A percentile compares a stretch with the other conserved stretches of the same genome.
Conservation (phyloP, 495 filamentous ascomycete species). For the Penicillium longicatenatum region DNA sequence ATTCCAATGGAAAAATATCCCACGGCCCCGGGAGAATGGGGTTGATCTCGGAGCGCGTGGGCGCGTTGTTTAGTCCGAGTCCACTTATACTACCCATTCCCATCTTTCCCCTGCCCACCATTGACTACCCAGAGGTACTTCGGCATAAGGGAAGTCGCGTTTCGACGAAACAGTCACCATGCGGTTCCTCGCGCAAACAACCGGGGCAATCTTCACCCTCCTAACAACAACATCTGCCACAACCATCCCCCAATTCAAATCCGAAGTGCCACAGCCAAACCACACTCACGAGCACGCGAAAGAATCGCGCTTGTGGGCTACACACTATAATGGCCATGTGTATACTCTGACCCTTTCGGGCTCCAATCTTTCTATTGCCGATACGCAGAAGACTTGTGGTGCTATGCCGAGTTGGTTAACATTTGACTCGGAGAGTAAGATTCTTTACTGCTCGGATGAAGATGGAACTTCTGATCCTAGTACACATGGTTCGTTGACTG, state of each 20-base stretch:
- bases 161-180: neutral
- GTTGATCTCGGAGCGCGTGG: neutral
- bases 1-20: neutral
- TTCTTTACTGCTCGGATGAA: constrained; percentile 66
- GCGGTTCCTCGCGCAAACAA: neutral
- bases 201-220: neutral
- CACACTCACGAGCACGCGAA: neutral
- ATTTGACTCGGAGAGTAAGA: constrained; percentile 50
- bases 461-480: constrained; percentile 45
- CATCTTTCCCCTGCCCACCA: too few relatives aligned
- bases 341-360: constrained; percentile 52
- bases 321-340: constrained; percentile 61
- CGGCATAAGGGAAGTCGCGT: too few relatives aligned
- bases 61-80: neutral
- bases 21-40: neutral
- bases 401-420: constrained; percentile 62
- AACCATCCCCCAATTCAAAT: neutral
- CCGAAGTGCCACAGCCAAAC: neutral
- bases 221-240: neutral
- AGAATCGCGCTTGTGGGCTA: constrained; percentile 50
- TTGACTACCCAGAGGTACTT: neutral
- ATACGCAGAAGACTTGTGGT: constrained; percentile 46
- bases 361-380: constrained; percentile 41
- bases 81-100: neutral
- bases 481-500: constrained; percentile 33